Evolutionary conservation across 2,329 filamentous ascomycete genomes (phyloP), one percentile per base, ranked within the genome.

Genomic region (Neofusicoccum cordaticola): DNA sequence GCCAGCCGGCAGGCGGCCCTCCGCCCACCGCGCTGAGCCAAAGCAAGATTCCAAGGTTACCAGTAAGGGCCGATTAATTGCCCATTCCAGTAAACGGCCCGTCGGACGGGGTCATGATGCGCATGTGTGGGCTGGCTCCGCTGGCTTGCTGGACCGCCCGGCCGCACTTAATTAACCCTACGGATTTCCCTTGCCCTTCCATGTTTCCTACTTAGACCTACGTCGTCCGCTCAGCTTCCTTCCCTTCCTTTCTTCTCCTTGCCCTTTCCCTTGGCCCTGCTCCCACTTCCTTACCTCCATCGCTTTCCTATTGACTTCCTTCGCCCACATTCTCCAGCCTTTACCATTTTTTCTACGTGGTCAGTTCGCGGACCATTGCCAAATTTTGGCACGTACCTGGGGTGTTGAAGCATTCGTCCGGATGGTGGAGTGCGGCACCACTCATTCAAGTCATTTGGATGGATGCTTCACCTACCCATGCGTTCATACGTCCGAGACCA

Each of bases 31-130:
- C 27, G 35, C 35, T 27, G 35, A 19, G 17, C 9, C 15, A 4
- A 17, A n/a, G 53, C 41, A 45, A 58, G 41, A 45, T 58, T 45
- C 53, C 53, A 58, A 58, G 53, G 39, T 58, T 35, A 12, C 4
- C 13, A 51, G 56, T 48, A 60, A 60, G 56, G 56, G 56, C 56
- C 56, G 56, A 60, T 60, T 60, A 45, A 35, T 60, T 60, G 31
- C 56, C 42, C 41, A 47, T 60, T 60, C 42, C 56, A 60, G 56
- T 60, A 60, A 60, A 60, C 56, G 56, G 56, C 41, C 56, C 53
- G 53, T 19, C 41, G 41, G 56, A 47, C 19, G 13, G 17, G 51
- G 51, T 17, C 22, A 44, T 60, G 41, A 47, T 60, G 42, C 42
- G 41, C 41, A 31, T 31, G 27, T 31, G 27, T 31, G 27, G 27